Conservation (phyloP, 805 yeast species). For the Pichia rugopelliculosa region DNA sequence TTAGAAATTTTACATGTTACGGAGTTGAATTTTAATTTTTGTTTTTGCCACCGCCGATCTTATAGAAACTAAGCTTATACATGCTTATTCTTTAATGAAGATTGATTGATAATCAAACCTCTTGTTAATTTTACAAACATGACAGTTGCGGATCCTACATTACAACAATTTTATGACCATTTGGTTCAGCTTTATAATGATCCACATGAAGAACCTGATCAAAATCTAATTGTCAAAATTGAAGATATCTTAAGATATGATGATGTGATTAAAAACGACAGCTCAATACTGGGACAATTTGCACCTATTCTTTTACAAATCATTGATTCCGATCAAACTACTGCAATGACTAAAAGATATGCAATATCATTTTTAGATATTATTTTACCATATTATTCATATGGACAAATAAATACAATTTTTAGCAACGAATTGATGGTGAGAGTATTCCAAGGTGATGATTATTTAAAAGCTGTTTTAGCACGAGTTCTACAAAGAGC, state of each 20-base stretch:
- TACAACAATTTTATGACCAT: constrained; percentile 15
- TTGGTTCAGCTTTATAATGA: constrained; percentile 10
- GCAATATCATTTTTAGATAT: constrained; percentile 20
- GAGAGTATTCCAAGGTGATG: constrained; percentile 23
- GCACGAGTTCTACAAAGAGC: constrained; percentile 23
- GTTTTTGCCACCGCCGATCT: no score
- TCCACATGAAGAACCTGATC: constrained; percentile 10
- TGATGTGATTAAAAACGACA: constrained; percentile 10
- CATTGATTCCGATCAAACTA: constrained; percentile 21
- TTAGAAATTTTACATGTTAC: no score
- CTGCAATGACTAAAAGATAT: constrained; percentile 14
- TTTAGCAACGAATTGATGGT: constrained; percentile 22
- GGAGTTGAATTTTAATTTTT: no score
- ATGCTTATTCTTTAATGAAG: no score
- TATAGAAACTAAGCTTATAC: no score
- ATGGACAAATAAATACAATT: constrained; percentile 21
- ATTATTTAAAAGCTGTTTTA: constrained; percentile 22
- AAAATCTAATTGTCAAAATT: constrained; percentile 14
- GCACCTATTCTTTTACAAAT: constrained; percentile 19
- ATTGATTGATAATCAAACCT: no score
- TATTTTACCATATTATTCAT: constrained; percentile 22
- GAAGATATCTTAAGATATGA: constrained; percentile 16
- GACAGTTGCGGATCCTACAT: constrained; percentile 15
- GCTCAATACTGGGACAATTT: constrained; percentile 12
- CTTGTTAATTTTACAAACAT: background rate